Evolutionary conservation across 768 basidiomycete genomes (phyloP).

Genomic region (Filobasidium floriforme): DNA sequence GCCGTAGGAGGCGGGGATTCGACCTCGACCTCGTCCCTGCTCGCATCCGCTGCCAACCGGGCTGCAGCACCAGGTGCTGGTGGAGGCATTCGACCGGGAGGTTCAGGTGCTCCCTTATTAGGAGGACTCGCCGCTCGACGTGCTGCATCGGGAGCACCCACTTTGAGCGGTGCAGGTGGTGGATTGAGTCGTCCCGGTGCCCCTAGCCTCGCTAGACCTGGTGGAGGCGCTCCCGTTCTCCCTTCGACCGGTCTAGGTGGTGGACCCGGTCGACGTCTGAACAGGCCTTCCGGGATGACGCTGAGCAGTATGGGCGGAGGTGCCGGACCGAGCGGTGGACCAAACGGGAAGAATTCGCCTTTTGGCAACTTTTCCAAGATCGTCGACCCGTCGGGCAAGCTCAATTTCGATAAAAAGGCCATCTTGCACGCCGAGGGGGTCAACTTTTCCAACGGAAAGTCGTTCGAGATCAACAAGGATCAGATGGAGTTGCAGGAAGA

Average conservation of each 20-base stretch:
- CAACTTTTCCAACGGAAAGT: constrained; percentile 80
- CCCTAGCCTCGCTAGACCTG: constrained; percentile 13
- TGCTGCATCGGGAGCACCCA: constrained; percentile 26
- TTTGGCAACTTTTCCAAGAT: constrained; percentile 91
- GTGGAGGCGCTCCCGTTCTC: neutral
- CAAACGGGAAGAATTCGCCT: constrained; percentile 21
- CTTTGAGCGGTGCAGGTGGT: constrained; percentile 21
- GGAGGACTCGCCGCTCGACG: constrained; percentile 48
- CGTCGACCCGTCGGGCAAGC: constrained; percentile 94
- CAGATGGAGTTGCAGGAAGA: constrained; percentile 86
- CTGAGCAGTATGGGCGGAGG: constrained; percentile 62
- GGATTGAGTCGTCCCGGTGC: constrained; percentile 25
- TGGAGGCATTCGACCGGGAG: constrained; percentile 32
- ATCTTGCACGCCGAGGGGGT: constrained; percentile 82
- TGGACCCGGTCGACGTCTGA: constrained; percentile 19
- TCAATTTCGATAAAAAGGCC: constrained; percentile 89
- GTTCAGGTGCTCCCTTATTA: constrained; percentile 29
- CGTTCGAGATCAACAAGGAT: constrained; percentile 88
- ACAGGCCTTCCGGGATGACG: constrained; percentile 44
- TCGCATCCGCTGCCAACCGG: constrained; percentile 34
- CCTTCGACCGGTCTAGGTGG: constrained; percentile 6
- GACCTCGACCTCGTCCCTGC: constrained; percentile 39
- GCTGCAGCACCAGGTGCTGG: constrained; percentile 24
- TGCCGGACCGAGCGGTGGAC: constrained; percentile 55
- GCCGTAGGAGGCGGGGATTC: constrained; percentile 27